A percentile compares a stretch with the other conserved stretches of the same genome.
Evolutionary conservation across 2,329 filamentous ascomycete species (phyloP).

Genomic region (Ceratocystis cubensis): DNA sequence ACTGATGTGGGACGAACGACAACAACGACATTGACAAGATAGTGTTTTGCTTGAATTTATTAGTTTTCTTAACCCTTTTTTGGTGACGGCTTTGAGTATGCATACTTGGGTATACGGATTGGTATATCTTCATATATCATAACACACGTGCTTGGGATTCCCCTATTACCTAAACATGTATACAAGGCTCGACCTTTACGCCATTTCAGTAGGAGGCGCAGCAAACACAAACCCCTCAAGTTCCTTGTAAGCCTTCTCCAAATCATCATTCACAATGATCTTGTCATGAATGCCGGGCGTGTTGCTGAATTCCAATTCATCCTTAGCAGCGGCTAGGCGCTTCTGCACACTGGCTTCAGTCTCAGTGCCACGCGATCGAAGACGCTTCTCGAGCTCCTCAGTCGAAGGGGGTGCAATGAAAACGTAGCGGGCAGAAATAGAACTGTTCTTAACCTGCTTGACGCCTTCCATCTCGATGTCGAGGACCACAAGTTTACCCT

Average conservation of each 20-base stretch:
- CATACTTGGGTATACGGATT: not conserved
- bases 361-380: constrained; percentile 68
- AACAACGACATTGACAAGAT: not conserved
- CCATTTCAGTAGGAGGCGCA: constrained; percentile 19
- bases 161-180: not conserved
- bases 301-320: constrained; percentile 62
- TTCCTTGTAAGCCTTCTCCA: constrained; percentile 40
- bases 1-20: not conserved
- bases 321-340: constrained; percentile 56
- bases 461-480: constrained; percentile 98
- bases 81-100: not conserved
- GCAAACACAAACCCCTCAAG: constrained; percentile 40
- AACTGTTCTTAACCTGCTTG: constrained; percentile 75
- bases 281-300: constrained; percentile 42
- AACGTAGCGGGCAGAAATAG: constrained; percentile 63
- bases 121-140: constrained; percentile 4
- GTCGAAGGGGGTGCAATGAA: constrained; percentile 73
- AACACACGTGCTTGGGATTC: not conserved
- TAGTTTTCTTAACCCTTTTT: not conserved
- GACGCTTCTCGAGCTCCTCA: constrained; percentile 58
- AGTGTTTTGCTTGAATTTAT: constrained; percentile 1
- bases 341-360: constrained; percentile 57
- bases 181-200: not conserved
- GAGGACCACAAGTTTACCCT: constrained; percentile 64
- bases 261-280: constrained; percentile 33